These are phyloP conservation scores for Nevesoporus exiguus DNA, from an alignment of 768 basidiomycete genomes.

Conservation along the genomic window DNA sequence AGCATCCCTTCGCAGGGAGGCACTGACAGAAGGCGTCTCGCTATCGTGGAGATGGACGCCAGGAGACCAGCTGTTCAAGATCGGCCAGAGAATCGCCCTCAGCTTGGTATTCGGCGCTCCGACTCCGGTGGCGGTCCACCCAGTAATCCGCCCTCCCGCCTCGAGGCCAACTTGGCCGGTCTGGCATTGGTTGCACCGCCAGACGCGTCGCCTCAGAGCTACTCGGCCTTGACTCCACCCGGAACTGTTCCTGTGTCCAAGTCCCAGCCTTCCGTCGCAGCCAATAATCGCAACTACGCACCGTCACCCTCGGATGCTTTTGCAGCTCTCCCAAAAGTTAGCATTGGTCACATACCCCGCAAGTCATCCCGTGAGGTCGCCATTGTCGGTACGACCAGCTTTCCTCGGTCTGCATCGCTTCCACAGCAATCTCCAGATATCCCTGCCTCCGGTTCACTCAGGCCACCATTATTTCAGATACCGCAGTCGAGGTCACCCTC, in stretches of 20 bases:
- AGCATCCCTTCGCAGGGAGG: slow-evolving; percentile 57
- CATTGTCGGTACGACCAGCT: slow-evolving; percentile 46
- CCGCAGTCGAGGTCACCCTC: slow-evolving; percentile 34
- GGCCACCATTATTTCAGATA: slow-evolving; percentile 37
- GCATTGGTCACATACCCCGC: slow-evolving; percentile 37
- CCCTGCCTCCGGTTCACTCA: slow-evolving; percentile 32
- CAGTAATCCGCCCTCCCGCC: slow-evolving; percentile 34
- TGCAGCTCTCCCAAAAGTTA: slow-evolving; percentile 24
- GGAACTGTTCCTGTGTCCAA: slow-evolving; percentile 41
- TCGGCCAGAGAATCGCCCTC: slow-evolving; percentile 23
- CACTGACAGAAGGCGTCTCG: slow-evolving; percentile 61
- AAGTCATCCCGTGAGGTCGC: slow-evolving; percentile 50
- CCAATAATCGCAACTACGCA: slow-evolving; percentile 28
- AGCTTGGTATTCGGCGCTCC: slow-evolving; percentile 15
- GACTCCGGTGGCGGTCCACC: slow-evolving; percentile 28
- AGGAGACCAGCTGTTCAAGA: slow-evolving; percentile 21
- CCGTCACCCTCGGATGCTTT: slow-evolving; percentile 50
- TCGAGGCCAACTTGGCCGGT: slow-evolving; percentile 38
- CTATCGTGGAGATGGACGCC: slow-evolving; percentile 60
- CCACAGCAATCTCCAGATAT: slow-evolving; percentile 27
- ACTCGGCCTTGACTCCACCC: slow-evolving; percentile 53
- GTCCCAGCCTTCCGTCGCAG: slow-evolving; percentile 18
- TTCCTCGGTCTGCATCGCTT: slow-evolving; percentile 27
- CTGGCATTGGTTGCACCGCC: slow-evolving; percentile 72
- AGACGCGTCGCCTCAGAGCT: slow-evolving; percentile 54